These are phyloP conservation scores for Mallotus japonicus DNA, from an alignment of 441 rosid genomes.

Conservation along the genomic window DNA sequence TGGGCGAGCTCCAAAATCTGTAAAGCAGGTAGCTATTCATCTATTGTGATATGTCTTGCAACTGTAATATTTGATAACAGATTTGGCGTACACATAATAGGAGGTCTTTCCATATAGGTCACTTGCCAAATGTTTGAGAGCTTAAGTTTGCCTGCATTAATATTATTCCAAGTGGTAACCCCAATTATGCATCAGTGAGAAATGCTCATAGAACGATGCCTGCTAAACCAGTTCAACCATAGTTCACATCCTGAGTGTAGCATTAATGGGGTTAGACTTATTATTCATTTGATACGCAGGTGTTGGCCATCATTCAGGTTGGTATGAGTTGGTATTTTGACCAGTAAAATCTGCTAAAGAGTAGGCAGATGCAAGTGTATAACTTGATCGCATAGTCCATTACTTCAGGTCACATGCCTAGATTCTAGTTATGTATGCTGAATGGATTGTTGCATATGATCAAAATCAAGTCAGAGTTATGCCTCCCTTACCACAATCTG, in stretches of 20 bases:
- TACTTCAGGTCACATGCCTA: neutral
- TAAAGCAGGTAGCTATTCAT: slow-evolving; percentile 68
- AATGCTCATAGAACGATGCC: neutral
- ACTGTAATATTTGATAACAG: neutral
- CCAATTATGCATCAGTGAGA: neutral
- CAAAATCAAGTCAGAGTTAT: neutral
- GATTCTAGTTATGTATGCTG: neutral
- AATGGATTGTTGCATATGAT: neutral
- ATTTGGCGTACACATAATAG: neutral
- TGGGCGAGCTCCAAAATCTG: slow-evolving; percentile 74
- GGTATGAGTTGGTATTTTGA: neutral
- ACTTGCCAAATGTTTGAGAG: slow-evolving; percentile 1
- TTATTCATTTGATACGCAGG: neutral
- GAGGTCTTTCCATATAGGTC: slow-evolving; percentile 3
- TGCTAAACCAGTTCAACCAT: neutral
- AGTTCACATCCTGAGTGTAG: neutral
- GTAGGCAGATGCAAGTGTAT: neutral
- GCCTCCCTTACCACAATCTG: neutral
- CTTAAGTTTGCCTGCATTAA: slow-evolving; percentile 9
- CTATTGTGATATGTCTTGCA: slow-evolving; percentile 6
- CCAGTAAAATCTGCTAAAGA: neutral
- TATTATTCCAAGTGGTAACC: neutral
- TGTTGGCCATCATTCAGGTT: neutral
- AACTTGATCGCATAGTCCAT: neutral
- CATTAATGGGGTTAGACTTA: neutral